Evolutionary conservation across 345 rosid genomes (phyloP), one percentile per base, ranked within the genome.

Genomic region (Psidium friedrichsthalianum): DNA sequence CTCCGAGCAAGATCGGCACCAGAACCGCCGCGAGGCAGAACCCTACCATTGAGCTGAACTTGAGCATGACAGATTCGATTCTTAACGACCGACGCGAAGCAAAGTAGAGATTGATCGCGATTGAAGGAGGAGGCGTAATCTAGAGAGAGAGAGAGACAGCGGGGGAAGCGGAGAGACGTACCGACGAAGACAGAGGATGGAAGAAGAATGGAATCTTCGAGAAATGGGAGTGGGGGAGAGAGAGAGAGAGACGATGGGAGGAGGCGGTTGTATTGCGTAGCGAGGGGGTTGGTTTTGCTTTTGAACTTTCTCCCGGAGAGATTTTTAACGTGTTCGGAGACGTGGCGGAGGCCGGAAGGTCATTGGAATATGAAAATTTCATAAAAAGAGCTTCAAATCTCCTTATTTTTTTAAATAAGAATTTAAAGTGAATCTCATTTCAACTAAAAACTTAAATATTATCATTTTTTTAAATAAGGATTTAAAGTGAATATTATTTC

Each of bases 11-110:
- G 78, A 69, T 69, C 78, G 78, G 78, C 78, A 47, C 47, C 78
- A 69, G 78, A 22, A 21, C 78, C 78, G 78, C 78, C 78, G 47
- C 47, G 47, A 32, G 11, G 78, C 78, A 69, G 47, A 84, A 51
- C 69, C 85, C 85, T 49, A 51, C 29, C 74, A 42, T 42, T 78
- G 88, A 83, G 87, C 89, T 93, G 88, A 88, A 36, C 44, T 8
- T 69, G 44, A 36, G 78, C 78, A 20, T 18, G 78, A 18, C 78
- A 44, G 78, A 32, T 0, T 69, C 78, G 78, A 32, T 69, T 22
- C 42, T 32, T 44, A 4, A 18, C 47, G 78, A 36, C 78, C 78
- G 78, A 9, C 44, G 44, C 78, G 13, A 8, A 20, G 44, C 13
- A 20, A 20, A 29, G 42, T 20, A 69, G 47, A 8, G 78, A 69